These are phyloP conservation scores for Kwoniella mangroviensis DNA, from an alignment of 768 basidiomycete species.

Conservation along the genomic window DNA sequence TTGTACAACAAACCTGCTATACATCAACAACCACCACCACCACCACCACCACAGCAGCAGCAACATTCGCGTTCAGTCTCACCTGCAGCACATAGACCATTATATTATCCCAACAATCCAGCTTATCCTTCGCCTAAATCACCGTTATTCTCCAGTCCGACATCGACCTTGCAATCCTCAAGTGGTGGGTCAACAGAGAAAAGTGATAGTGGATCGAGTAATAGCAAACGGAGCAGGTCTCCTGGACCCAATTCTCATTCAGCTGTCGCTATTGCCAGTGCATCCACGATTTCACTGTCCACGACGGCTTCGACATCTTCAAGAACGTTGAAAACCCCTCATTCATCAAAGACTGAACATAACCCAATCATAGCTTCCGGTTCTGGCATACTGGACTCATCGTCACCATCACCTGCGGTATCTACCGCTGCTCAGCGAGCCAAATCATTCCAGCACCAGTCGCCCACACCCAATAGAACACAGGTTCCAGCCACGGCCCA, in stretches of 20 bases:
- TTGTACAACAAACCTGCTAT: constrained; percentile 18
- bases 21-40: constrained; percentile 1
- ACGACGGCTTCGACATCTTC: constrained; percentile 46
- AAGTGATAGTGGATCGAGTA: constrained; percentile 2
- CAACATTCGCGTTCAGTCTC: neutral
- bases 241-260: constrained; percentile 13
- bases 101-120: constrained; percentile 11
- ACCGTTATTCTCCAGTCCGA: constrained; percentile 14
- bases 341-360: constrained; percentile 27
- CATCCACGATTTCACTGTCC: constrained; percentile 32
- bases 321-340: constrained; percentile 46
- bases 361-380: constrained; percentile 27
- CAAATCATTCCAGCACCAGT: constrained; percentile 19
- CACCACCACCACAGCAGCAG: neutral
- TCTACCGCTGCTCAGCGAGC: constrained; percentile 9
- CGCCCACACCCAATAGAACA: constrained; percentile 19
- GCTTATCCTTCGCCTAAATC: constrained; percentile 30
- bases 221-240: constrained; percentile 15
- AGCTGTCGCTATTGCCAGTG: constrained; percentile 14
- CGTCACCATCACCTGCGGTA: constrained; percentile 11
- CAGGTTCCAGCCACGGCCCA: constrained; percentile 26
- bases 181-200: constrained; percentile 1
- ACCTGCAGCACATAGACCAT: constrained; percentile 22
- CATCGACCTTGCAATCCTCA: constrained; percentile 11
- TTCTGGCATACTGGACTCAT: constrained; percentile 27